Conservation (phyloP, 2,329 filamentous ascomycete genomes). For the Sporothrix pallida region DNA sequence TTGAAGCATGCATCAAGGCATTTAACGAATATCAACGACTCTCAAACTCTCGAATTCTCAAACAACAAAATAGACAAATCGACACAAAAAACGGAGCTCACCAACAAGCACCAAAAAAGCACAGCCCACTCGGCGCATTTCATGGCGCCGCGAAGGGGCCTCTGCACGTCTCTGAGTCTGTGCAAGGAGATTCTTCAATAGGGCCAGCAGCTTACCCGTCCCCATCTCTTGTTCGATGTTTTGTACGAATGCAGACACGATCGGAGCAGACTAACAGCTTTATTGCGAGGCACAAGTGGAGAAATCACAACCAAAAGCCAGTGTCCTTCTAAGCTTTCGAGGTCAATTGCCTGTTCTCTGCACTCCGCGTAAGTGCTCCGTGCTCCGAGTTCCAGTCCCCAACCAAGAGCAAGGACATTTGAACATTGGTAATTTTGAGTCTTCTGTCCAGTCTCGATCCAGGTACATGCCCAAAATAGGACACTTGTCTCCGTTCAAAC, state of each 20-base stretch:
- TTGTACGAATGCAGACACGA: not conserved
- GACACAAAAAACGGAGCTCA: slow-evolving; percentile 2
- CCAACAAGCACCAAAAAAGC: not conserved
- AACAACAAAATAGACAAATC: slow-evolving; percentile 7
- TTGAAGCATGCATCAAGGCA: slow-evolving; percentile 4
- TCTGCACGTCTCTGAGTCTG: not conserved
- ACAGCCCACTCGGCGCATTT: slow-evolving; percentile 19
- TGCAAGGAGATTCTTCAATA: slow-evolving; percentile 21
- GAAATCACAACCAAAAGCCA: not conserved
- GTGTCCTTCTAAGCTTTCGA: not conserved
- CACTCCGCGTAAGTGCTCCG: too few species aligned
- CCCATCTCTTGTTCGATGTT: not conserved
- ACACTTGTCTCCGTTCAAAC: too few species aligned
- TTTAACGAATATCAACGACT: too few species aligned
- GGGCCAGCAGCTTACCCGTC: slow-evolving; percentile 2
- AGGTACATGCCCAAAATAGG: too few species aligned
- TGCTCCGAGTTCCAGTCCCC: too few species aligned
- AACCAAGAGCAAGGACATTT: too few species aligned
- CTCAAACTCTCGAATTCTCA: not conserved
- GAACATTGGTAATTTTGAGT: too few species aligned
- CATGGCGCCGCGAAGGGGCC: not conserved
- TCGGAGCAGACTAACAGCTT: not conserved
- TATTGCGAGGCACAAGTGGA: not conserved
- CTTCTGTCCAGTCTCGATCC: too few species aligned
- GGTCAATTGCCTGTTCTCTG: not conserved